Evolutionary conservation across 2,329 filamentous ascomycete species (phyloP).

Genomic region (Trichoderma sp.): DNA sequence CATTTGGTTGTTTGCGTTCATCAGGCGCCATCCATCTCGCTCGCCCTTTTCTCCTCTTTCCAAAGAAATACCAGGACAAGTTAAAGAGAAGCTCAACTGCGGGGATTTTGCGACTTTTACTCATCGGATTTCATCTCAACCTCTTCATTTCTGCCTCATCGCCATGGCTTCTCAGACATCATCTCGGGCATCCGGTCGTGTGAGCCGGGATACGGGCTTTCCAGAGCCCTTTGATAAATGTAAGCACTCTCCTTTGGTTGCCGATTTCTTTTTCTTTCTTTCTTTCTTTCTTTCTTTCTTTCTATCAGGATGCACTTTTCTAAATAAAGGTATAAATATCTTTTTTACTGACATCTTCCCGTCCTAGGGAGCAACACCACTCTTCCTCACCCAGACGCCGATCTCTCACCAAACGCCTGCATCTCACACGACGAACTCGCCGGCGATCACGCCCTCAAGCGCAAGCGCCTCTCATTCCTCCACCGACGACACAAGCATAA

Average conservation of each 20-base stretch:
- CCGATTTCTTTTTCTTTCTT: not conserved
- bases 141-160: not conserved
- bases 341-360: not conserved
- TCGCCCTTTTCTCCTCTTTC: not conserved
- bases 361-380: conserved; percentile 56
- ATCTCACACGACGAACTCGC: conserved; percentile 58
- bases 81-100: not conserved
- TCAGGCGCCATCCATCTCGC: not conserved
- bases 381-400: conserved; percentile 62
- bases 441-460: conserved; percentile 44
- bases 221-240: conserved; percentile 53
- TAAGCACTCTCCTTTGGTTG: conserved; percentile 37
- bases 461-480: conserved; percentile 51
- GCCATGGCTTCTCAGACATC: conserved; percentile 17
- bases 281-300: not conserved
- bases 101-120: not conserved
- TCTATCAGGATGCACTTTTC: not conserved
- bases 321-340: too few species aligned
- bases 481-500: conserved; percentile 50
- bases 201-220: conserved; percentile 51
- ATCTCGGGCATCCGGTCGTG: conserved; percentile 27
- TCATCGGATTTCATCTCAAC: not conserved
- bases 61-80: not conserved
- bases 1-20: conserved; percentile 15
- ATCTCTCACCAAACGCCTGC: conserved; percentile 57